Percentiles rank a stretch among this genome's conserved stretches.
Conservation (phyloP, 257 asterid species). For the Voacanga thouarsii region DNA sequence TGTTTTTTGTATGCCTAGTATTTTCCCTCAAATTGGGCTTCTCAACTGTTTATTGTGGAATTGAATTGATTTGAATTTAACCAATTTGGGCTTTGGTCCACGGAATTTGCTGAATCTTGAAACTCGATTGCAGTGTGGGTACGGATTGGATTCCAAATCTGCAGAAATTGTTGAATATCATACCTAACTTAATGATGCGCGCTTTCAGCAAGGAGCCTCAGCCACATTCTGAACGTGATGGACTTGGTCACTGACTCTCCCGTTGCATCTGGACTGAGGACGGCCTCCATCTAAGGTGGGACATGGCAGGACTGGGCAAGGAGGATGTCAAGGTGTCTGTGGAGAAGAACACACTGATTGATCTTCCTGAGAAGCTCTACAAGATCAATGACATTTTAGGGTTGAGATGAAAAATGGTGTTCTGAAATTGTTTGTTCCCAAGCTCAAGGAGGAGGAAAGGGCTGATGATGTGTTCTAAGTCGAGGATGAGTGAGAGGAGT, state of each 20-base stretch:
- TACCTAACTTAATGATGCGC: not conserved
- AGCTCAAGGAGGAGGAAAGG: conserved; percentile 53
- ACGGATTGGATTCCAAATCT: not conserved
- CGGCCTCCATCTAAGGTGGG: conserved; percentile 47
- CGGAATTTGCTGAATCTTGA: not conserved
- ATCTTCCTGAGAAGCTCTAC: conserved; percentile 53
- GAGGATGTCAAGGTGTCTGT: conserved; percentile 55
- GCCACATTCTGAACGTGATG: conserved; percentile 28
- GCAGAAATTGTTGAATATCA: not conserved
- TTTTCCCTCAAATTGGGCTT: not conserved
- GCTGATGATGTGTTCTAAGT: conserved; percentile 40
- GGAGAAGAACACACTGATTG: conserved; percentile 53
- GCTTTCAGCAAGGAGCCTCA: conserved; percentile 21
- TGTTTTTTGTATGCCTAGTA: too few species aligned
- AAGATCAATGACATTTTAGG: conserved; percentile 41
- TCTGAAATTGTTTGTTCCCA: conserved; percentile 53
- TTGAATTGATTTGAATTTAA: not conserved
- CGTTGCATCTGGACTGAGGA: conserved; percentile 22
- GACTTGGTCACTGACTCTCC: conserved; percentile 32
- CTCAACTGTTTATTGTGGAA: not conserved
- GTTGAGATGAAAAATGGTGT: conserved; percentile 70
- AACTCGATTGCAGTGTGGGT: not conserved
- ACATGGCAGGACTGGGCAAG: conserved; percentile 61
- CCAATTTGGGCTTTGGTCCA: not conserved
- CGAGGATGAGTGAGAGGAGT: conserved; percentile 14